Percentiles rank a stretch among this genome's conserved stretches.
Conservation (phyloP, 2,329 filamentous ascomycete genomes). For the Fusarium sp. region DNA sequence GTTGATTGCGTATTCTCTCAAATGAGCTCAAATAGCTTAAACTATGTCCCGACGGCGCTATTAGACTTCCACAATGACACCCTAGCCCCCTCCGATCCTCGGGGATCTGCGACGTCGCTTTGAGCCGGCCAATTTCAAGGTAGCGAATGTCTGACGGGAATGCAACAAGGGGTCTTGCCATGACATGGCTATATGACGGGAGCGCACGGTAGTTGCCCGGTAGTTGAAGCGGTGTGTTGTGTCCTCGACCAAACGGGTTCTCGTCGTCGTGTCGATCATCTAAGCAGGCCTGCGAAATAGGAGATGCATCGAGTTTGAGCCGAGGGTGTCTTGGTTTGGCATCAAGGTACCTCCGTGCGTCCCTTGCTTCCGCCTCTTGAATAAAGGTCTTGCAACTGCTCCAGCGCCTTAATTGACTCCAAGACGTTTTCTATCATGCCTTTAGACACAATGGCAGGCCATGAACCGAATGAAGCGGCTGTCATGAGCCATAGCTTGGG, state of each 20-base stretch:
- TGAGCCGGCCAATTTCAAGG: neutral
- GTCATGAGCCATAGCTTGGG: slow-evolving; percentile 16
- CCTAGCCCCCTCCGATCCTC: neutral
- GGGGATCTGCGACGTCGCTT: neutral
- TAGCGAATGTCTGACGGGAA: neutral
- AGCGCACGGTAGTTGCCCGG: slow-evolving; percentile 5
- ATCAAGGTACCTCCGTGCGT: neutral
- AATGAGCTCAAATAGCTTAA: slow-evolving; percentile 10
- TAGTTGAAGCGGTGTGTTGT: slow-evolving; percentile 15
- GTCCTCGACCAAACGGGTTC: slow-evolving; percentile 24
- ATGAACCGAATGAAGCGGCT: neutral
- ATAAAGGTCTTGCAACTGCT: slow-evolving; percentile 12
- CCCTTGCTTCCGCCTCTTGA: neutral
- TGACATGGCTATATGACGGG: neutral
- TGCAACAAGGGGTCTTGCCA: neutral
- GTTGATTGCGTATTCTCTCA: neutral
- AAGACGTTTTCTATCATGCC: neutral
- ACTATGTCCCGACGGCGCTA: neutral
- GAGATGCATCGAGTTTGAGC: neutral
- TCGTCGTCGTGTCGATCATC: slow-evolving; percentile 15
- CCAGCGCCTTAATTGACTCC: neutral
- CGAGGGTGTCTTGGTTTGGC: neutral
- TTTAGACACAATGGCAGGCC: neutral
- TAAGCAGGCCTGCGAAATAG: neutral
- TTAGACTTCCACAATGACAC: neutral